Evolutionary conservation across 768 basidiomycete species (phyloP).

Genomic region (Suillus discolor): DNA sequence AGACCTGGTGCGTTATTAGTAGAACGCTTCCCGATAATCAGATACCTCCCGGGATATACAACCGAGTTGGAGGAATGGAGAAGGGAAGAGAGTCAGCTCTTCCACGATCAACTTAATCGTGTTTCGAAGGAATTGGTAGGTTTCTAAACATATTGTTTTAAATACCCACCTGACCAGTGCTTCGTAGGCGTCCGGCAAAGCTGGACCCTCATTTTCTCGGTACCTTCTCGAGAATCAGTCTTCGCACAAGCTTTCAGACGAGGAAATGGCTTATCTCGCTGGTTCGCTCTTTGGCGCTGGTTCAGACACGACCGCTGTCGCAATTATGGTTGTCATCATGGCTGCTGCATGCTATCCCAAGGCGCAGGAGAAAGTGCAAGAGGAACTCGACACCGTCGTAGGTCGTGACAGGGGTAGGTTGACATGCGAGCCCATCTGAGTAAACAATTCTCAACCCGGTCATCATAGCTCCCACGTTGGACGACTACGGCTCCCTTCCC

Average conservation of each 20-base stretch:
- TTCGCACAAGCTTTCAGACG: conserved; percentile 54
- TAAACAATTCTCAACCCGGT: conserved; percentile 4
- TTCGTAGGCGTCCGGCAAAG: conserved; percentile 23
- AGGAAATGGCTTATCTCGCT: conserved; percentile 63
- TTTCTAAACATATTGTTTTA: neutral
- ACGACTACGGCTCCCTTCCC: conserved; percentile 37
- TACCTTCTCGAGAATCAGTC: conserved; percentile 59
- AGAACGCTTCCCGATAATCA: conserved; percentile 39
- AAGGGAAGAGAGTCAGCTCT: conserved; percentile 54
- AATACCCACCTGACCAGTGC: conserved; percentile 17
- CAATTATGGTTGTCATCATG: conserved; percentile 57
- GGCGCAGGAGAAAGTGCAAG: conserved; percentile 51
- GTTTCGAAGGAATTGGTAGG: conserved; percentile 49
- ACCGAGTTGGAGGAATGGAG: conserved; percentile 60
- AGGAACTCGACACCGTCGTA: conserved; percentile 55
- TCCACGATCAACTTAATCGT: conserved; percentile 51
- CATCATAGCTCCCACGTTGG: conserved; percentile 41
- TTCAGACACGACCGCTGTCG: conserved; percentile 64
- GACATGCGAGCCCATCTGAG: neutral
- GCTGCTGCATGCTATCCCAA: conserved; percentile 59
- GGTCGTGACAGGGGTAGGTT: conserved; percentile 41
- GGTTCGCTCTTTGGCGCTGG: conserved; percentile 71
- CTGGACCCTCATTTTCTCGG: conserved; percentile 51
- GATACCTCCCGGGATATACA: conserved; percentile 62
- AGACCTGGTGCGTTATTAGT: conserved; percentile 38